Percentiles rank a stretch among this genome's conserved stretches.
These are phyloP conservation scores for Aegilops longissima DNA, from an alignment of 176 grass and related monocot species.

Conservation along the genomic window DNA sequence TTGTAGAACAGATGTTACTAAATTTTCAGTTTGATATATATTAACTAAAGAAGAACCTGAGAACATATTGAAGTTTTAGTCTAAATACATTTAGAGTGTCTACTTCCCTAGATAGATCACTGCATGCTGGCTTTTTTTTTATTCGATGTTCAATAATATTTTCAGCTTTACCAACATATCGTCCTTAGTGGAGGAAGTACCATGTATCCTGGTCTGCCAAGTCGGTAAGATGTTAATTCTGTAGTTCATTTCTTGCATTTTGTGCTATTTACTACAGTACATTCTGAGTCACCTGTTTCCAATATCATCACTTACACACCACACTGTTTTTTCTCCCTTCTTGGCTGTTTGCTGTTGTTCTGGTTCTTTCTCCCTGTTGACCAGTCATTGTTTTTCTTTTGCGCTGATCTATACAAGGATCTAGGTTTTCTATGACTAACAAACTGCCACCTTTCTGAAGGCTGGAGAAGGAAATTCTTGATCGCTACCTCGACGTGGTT, in stretches of 20 bases:
- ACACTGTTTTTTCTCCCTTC: neutral
- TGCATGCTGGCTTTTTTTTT: conserved; percentile 14
- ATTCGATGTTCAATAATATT: conserved; percentile 38
- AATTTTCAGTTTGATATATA: conserved; percentile 2
- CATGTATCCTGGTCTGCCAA: conserved; percentile 96
- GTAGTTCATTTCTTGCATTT: neutral
- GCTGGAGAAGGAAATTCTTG: conserved; percentile 95
- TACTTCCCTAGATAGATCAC: neutral
- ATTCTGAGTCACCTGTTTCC: neutral
- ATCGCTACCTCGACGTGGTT: conserved; percentile 85
- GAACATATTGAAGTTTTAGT: conserved; percentile 5
- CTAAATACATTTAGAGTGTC: neutral
- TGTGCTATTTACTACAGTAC: neutral
- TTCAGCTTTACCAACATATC: conserved; percentile 87
- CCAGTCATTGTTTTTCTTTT: neutral
- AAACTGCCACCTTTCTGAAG: conserved; percentile 37
- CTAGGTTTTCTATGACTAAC: conserved; percentile 21
- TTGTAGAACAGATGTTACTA: neutral
- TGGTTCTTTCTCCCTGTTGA: neutral
- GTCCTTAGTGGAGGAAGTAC: conserved; percentile 97
- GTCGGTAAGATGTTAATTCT: conserved; percentile 53
- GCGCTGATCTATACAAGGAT: neutral
- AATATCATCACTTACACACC: neutral
- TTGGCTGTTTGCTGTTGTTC: neutral
- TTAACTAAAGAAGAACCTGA: neutral